Conservation (phyloP, 106 monocot species). For the Dioscorea zingiberensis region DNA sequence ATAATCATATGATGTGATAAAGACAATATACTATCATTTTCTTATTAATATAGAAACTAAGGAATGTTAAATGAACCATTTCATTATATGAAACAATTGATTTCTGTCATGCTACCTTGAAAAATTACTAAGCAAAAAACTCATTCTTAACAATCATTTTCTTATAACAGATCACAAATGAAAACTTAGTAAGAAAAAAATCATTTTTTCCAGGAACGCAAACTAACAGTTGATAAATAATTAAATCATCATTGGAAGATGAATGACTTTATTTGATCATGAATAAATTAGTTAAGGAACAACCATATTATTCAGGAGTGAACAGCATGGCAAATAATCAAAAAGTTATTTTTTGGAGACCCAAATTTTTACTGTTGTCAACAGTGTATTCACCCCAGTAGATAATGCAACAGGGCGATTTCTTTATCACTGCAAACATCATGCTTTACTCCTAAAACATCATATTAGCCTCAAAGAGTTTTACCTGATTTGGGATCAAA, state of each 20-base stretch:
- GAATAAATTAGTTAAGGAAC: too few species aligned
- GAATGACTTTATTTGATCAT: too few species aligned
- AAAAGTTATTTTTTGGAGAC: not conserved
- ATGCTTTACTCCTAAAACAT: not conserved
- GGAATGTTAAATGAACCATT: too few species aligned
- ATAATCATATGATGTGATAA: not conserved
- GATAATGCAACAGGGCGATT: not conserved
- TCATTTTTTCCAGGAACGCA: too few species aligned
- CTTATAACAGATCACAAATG: too few species aligned
- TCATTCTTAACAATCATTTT: too few species aligned
- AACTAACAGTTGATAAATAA: too few species aligned
- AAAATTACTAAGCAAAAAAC: too few species aligned
- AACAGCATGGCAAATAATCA: not conserved
- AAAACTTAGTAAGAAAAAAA: too few species aligned
- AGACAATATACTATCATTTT: not conserved
- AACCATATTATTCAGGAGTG: not conserved
- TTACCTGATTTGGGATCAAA: constrained; percentile 41
- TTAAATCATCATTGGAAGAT: too few species aligned
- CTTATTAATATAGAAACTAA: not conserved
- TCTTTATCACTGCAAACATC: not conserved
- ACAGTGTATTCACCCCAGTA: not conserved
- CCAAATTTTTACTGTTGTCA: not conserved
- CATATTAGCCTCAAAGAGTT: not conserved
- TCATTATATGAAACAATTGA: too few species aligned
- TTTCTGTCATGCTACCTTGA: too few species aligned